phyloP scores from a whole-genome alignment of 2,329 filamentous ascomycete species.

The Aphanoascus verrucosus region DNA sequence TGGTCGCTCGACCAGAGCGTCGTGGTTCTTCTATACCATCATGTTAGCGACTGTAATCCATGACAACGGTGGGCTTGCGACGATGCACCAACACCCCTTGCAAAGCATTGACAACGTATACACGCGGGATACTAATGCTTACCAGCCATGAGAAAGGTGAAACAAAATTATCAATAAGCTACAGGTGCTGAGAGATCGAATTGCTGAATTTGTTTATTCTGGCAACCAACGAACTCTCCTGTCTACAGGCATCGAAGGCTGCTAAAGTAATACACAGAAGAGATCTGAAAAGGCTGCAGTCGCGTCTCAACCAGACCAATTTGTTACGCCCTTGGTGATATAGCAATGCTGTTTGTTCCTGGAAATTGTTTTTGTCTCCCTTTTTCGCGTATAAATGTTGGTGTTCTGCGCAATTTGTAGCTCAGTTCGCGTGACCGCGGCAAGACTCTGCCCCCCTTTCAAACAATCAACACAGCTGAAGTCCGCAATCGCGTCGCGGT shows the following conservation, averaged over 20 bases:
- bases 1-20: constrained; percentile 89
- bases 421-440: not conserved
- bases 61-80: constrained; percentile 4
- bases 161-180: constrained; percentile 27
- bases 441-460: not conserved
- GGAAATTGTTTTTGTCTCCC: not conserved
- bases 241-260: constrained; percentile 34
- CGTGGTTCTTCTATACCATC: constrained; percentile 62
- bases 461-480: not conserved
- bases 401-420: not conserved
- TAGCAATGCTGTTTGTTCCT: constrained; percentile 4
- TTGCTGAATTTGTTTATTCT: constrained; percentile 15
- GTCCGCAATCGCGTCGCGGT: not conserved
- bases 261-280: constrained; percentile 31
- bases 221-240: constrained; percentile 16
- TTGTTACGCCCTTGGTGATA: constrained; percentile 21
- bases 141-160: constrained; percentile 46
- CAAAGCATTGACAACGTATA: constrained; percentile 2
- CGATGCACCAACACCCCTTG: constrained; percentile 11
- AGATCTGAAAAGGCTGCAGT: constrained; percentile 24
- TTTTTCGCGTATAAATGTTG: not conserved
- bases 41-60: constrained; percentile 24
- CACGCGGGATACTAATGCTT: constrained; percentile 39
- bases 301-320: constrained; percentile 23
- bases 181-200: constrained; percentile 23